Evolutionary conservation across 1,139 yeast species (phyloP).

Genomic region (Lodderomyces parapsilosis): DNA sequence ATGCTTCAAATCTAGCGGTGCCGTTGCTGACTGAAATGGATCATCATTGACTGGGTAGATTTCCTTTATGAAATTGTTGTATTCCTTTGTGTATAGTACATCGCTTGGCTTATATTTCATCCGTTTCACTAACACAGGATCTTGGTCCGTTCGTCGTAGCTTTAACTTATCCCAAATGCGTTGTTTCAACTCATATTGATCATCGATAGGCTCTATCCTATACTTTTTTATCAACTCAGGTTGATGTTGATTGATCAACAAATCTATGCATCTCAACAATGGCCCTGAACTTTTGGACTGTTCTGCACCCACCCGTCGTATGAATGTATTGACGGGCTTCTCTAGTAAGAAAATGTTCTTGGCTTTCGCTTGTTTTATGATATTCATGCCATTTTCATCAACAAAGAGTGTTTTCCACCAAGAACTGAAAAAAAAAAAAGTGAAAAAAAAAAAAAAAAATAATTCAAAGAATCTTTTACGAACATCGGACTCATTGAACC

Average conservation of each 20-base stretch:
- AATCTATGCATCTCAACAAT: conserved; percentile 14
- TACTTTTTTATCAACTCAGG: conserved; percentile 11
- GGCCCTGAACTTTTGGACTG: conserved; percentile 12
- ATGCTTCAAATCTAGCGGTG: conserved; percentile 10
- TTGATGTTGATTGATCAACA: conserved; percentile 15
- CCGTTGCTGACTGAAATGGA: conserved; percentile 5
- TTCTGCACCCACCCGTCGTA: conserved; percentile 7
- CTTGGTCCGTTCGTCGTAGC: conserved; percentile 3
- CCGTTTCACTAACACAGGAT: conserved; percentile 4
- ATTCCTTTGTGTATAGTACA: conserved; percentile 5
- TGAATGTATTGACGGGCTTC: conserved; percentile 8
- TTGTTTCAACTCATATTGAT: conserved; percentile 10
- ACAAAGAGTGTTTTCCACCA: background rate
- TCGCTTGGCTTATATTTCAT: background rate
- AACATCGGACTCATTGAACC: no score
- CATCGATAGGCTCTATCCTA: conserved; percentile 5
- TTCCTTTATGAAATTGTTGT: conserved; percentile 27
- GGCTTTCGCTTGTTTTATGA: conserved; percentile 7
- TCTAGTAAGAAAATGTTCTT: conserved; percentile 4
- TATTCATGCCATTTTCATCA: conserved; percentile 9
- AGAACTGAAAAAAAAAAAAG: background rate
- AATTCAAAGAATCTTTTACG: background rate
- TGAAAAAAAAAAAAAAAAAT: conserved; percentile 1
- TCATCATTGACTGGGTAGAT: conserved; percentile 30
- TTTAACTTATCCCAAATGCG: conserved; percentile 13